Percentiles rank a stretch among this genome's conserved stretches.
phyloP scores from a whole-genome alignment of 768 basidiomycete species.

The Boletus edulis region DNA sequence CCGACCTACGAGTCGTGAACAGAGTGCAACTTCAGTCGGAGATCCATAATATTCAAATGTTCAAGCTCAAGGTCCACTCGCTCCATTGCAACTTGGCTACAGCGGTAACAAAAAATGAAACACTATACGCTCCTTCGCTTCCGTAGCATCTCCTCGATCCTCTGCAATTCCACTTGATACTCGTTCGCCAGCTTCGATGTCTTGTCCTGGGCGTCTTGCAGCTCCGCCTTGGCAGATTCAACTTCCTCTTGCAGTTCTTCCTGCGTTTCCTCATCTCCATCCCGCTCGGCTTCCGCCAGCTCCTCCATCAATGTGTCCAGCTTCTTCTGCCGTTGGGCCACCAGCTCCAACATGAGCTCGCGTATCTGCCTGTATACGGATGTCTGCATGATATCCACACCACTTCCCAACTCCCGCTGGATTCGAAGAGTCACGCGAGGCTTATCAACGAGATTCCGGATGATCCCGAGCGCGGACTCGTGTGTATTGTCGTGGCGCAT shows the following conservation, averaged over 20 bases:
- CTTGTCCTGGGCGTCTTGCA: slow-evolving; percentile 24
- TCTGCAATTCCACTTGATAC: slow-evolving; percentile 26
- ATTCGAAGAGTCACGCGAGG: slow-evolving; percentile 44
- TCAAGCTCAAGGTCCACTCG: no score
- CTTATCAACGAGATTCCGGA: slow-evolving; percentile 39
- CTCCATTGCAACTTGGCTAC: no score
- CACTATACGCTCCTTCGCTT: slow-evolving; percentile 2
- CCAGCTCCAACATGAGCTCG: slow-evolving; percentile 45
- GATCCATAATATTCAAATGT: background rate
- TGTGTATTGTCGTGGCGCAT: slow-evolving; percentile 42
- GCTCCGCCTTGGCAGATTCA: slow-evolving; percentile 19
- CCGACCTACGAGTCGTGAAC: no score
- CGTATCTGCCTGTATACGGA: slow-evolving; percentile 51
- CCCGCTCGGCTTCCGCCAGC: slow-evolving; percentile 42
- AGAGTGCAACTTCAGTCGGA: background rate
- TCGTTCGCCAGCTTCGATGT: slow-evolving; percentile 22
- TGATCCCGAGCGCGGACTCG: slow-evolving; percentile 44
- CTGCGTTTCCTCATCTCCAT: slow-evolving; percentile 43
- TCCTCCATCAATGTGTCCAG: slow-evolving; percentile 43
- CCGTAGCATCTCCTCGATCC: slow-evolving; percentile 24
- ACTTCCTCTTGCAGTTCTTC: slow-evolving; percentile 42
- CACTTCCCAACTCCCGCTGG: slow-evolving; percentile 50
- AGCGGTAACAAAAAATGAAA: no score
- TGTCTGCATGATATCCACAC: slow-evolving; percentile 48
- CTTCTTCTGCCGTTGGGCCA: slow-evolving; percentile 42